Conservation (phyloP, 306 rosid genomes). For the Lotus japonicus region DNA sequence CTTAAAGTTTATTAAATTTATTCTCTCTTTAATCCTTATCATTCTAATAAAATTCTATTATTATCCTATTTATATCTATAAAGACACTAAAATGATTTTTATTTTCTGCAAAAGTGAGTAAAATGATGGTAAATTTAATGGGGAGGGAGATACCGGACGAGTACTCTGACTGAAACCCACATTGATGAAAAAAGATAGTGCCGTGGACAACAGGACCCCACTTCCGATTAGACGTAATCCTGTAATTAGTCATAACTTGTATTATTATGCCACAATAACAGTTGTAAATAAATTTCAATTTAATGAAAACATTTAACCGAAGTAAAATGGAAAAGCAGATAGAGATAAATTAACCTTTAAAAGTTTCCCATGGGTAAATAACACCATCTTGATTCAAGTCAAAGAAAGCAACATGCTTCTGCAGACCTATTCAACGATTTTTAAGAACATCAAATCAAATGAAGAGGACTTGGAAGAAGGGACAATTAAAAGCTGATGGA, state of each 20-base stretch:
- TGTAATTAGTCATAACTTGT: not conserved
- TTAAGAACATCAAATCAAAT: not conserved
- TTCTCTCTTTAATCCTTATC: no score
- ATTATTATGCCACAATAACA: no score
- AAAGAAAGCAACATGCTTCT: conserved; percentile 61
- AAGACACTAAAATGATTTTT: no score
- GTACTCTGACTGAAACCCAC: conserved; percentile 45
- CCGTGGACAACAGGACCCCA: conserved; percentile 30
- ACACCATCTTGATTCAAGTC: conserved; percentile 56
- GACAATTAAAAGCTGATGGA: not conserved
- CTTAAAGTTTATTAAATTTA: no score
- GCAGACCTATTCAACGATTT: conserved; percentile 13
- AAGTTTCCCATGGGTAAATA: conserved; percentile 69
- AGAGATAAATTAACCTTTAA: conserved; percentile 26
- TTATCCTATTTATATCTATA: no score
- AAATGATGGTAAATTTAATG: no score
- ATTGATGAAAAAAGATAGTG: conserved; percentile 42
- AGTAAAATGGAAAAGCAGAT: no score
- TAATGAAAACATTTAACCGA: no score
- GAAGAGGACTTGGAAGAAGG: not conserved
- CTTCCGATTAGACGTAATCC: conserved; percentile 65
- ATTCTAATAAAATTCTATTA: no score
- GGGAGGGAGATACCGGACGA: conserved; percentile 39
- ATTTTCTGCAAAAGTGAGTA: no score
- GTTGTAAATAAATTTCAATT: no score